A percentile compares a stretch with the other conserved stretches of the same genome.
Conservation (phyloP, 305 asterid genomes). For the Fraxinus baroniana region DNA sequence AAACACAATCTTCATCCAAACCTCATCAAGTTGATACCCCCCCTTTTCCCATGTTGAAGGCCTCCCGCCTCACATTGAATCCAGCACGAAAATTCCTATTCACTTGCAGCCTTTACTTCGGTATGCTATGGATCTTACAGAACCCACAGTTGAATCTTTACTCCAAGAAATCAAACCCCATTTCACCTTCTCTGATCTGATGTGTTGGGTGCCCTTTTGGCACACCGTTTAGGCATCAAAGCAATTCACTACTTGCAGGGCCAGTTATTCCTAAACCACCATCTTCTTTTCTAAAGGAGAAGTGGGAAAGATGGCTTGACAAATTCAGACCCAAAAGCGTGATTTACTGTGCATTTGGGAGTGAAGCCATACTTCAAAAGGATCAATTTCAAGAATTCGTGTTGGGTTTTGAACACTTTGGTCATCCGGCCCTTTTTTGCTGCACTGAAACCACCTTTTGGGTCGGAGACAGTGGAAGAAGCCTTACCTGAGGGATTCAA, state of each 20-base stretch:
- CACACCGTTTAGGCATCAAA: constrained; percentile 33
- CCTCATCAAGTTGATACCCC: constrained; percentile 46
- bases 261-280: constrained; percentile 56
- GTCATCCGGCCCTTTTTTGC: constrained; percentile 47
- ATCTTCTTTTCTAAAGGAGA: constrained; percentile 31
- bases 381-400: constrained; percentile 64
- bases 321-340: constrained; percentile 38
- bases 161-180: constrained; percentile 19
- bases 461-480: constrained; percentile 38
- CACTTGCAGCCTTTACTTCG: constrained; percentile 36
- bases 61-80: constrained; percentile 52
- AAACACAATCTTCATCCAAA: constrained; percentile 47
- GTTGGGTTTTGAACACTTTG: constrained; percentile 59
- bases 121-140: constrained; percentile 54
- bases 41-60: constrained; percentile 59
- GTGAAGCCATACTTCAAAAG: constrained; percentile 48
- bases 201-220: constrained; percentile 20
- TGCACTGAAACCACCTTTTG: constrained; percentile 56
- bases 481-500: constrained; percentile 58
- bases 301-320: constrained; percentile 47
- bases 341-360: constrained; percentile 63
- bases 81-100: constrained; percentile 51
- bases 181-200: constrained; percentile 24
- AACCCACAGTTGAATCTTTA: constrained; percentile 23
- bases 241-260: constrained; percentile 52